These are phyloP conservation scores for Zizania palustris DNA, from an alignment of 202 grass and related monocot genomes.

Conservation along the genomic window DNA sequence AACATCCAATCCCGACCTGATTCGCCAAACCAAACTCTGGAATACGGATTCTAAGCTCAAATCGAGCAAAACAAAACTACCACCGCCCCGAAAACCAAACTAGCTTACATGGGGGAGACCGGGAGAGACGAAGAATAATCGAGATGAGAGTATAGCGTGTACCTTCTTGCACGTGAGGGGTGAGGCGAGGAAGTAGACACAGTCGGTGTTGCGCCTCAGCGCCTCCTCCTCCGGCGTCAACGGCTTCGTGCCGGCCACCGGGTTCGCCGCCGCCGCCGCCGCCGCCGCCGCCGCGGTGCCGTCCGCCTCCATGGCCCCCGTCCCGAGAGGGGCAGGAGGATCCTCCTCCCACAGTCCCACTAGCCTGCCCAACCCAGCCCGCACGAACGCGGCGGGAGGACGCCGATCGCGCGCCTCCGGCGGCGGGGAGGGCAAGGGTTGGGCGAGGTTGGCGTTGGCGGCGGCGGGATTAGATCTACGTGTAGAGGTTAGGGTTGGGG, in stretches of 20 bases:
- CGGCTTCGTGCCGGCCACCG: slow-evolving; percentile 28
- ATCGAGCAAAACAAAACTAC: neutral
- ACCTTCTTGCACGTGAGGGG: slow-evolving; percentile 97
- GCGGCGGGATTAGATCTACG: slow-evolving; percentile 48
- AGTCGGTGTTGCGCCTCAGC: slow-evolving; percentile 77
- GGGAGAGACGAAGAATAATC: neutral
- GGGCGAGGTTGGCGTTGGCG: neutral
- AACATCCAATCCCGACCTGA: neutral
- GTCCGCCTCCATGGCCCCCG: slow-evolving; percentile 60
- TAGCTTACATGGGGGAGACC: neutral
- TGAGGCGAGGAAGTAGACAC: slow-evolving; percentile 94
- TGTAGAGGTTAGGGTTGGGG: slow-evolving; percentile 46
- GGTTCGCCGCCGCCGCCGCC: neutral
- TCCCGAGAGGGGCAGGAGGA: neutral
- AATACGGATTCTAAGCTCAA: neutral
- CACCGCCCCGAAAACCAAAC: neutral
- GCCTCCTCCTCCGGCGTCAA: slow-evolving; percentile 83
- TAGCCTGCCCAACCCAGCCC: neutral
- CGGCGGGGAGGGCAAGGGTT: neutral
- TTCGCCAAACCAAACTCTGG: neutral
- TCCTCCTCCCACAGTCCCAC: slow-evolving; percentile 30
- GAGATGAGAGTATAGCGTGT: neutral
- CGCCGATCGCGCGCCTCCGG: no score
- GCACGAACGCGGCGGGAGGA: neutral
- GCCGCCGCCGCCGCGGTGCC: slow-evolving; percentile 36